These are phyloP conservation scores for Hygrophorus pudorinus DNA, from an alignment of 768 basidiomycete genomes.

Conservation along the genomic window DNA sequence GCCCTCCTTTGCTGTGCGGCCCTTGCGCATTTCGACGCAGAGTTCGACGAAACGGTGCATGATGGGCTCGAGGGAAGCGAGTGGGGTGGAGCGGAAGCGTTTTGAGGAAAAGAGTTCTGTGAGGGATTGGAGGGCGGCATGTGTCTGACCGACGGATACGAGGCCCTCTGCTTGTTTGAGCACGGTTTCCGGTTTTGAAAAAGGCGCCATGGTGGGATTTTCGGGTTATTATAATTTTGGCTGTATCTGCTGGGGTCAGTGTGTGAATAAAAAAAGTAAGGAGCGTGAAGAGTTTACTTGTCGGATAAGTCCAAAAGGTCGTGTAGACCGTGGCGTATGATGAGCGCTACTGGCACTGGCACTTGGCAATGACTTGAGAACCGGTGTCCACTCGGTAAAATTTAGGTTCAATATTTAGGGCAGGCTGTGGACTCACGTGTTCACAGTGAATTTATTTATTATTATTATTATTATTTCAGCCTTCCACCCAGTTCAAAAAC, in stretches of 20 bases:
- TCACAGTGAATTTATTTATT: too few relatives aligned
- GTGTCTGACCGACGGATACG: slow-evolving; percentile 82
- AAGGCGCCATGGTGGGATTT: slow-evolving; percentile 69
- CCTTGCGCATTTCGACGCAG: slow-evolving; percentile 91
- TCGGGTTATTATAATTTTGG: background rate
- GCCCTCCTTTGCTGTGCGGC: slow-evolving; percentile 87
- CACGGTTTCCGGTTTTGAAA: slow-evolving; percentile 84
- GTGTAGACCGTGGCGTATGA: too few relatives aligned
- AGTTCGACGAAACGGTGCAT: slow-evolving; percentile 94
- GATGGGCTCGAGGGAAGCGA: slow-evolving; percentile 87
- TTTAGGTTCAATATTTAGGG: too few relatives aligned
- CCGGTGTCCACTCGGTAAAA: too few relatives aligned
- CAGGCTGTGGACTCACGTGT: too few relatives aligned
- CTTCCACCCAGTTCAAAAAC: too few relatives aligned
- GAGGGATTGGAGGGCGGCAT: slow-evolving; percentile 82
- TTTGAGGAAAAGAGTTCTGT: slow-evolving; percentile 91
- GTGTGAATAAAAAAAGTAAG: background rate
- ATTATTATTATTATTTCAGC: too few relatives aligned
- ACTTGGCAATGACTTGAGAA: too few relatives aligned
- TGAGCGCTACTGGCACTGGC: too few relatives aligned
- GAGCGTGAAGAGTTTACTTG: background rate
- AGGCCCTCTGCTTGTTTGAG: slow-evolving; percentile 92
- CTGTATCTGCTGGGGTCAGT: background rate
- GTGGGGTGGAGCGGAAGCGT: slow-evolving; percentile 85
- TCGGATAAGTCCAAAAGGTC: too few relatives aligned